Base-by-base conservation (phyloP, 495 filamentous ascomycete genomes). In the Copromyces sp. region DNA sequence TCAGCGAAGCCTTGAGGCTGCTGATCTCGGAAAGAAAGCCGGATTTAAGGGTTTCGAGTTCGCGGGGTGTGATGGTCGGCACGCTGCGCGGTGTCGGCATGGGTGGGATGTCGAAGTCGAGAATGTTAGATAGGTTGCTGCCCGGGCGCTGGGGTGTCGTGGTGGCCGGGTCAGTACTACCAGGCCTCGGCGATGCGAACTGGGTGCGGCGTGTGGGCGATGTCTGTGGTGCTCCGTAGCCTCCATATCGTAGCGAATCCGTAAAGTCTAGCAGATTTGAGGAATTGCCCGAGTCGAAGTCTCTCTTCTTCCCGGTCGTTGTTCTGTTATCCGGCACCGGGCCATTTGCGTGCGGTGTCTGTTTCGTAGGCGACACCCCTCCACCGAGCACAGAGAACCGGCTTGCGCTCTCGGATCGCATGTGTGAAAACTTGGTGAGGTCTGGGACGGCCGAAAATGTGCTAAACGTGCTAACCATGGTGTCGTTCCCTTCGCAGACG, bases 41-140 rank as follows among this genome's bases (percentile, higher is more conserved):
- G 0, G 95, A 97, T 79, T 98, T 98, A 69, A 99, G 85, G 8
- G 89, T 91, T 77, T 99, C 95, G 1, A 98, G 85, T 81, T 99
- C 95, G 38, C 95, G 90, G 1, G 94, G 92, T 3, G 96, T 97
- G 74, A 98, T 90, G 16, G 90, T 92, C 1, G 95, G 95, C 53
- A 98, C 89, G 53, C 92, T 96, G 71, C 95, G 91, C 20, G 95
- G 95, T 1, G 95, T 98, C 4, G 94, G 94, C 12, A 90, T 87
- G 3, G 93, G 92, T 11, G 94, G 93, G 17, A 98, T 91, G 74
- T 98, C 94, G 78, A 98, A 97, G 79, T 99, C 95, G 44, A 99
- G 87, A 9, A 98, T 86, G 74, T 91, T 91, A 40, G 84, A 81
- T 68, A 80, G 75, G 69, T 71, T 78, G 41, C 71, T 65, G 9